Percentiles rank a stretch among this genome's conserved stretches.
Conservation (phyloP, 1,139 yeast genomes). For the Magnusiomyces suaveolens region DNA sequence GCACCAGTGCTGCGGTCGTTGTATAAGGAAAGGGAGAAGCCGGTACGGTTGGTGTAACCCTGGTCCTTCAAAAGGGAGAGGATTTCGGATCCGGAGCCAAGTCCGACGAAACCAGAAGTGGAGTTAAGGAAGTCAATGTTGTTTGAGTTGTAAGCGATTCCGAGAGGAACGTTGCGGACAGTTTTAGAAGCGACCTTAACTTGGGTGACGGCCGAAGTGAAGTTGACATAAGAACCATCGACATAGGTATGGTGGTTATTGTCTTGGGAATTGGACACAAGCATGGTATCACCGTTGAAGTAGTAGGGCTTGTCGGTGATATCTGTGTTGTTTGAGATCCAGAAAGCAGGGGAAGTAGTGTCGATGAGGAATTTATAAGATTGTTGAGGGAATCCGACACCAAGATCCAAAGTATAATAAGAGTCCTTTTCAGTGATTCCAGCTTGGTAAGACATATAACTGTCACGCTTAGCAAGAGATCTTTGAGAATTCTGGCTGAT, state of each 20-base stretch:
- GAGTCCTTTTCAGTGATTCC: not conserved
- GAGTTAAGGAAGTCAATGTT: not conserved
- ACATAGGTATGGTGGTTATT: not conserved
- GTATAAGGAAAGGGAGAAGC: not conserved
- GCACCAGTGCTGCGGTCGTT: not conserved
- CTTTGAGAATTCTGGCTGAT: not conserved
- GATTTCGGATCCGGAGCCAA: not conserved
- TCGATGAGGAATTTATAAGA: not conserved
- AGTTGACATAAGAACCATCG: not conserved
- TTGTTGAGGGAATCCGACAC: not conserved
- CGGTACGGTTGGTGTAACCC: not conserved
- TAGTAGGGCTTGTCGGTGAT: not conserved
- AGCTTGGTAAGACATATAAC: not conserved
- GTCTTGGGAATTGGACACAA: not conserved
- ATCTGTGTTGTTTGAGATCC: not conserved
- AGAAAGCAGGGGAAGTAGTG: not conserved
- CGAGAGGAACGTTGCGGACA: not conserved
- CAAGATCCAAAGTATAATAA: not conserved
- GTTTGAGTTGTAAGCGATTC: not conserved
- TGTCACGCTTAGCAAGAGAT: not conserved
- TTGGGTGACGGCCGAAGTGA: not conserved
- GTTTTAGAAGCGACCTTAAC: not conserved
- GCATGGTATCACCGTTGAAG: not conserved
- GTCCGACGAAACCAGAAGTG: constrained; percentile 2
- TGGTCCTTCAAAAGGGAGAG: not conserved